These are phyloP conservation scores for Dendrobium chrysotoxum DNA, from an alignment of 106 monocot genomes.

Conservation along the genomic window DNA sequence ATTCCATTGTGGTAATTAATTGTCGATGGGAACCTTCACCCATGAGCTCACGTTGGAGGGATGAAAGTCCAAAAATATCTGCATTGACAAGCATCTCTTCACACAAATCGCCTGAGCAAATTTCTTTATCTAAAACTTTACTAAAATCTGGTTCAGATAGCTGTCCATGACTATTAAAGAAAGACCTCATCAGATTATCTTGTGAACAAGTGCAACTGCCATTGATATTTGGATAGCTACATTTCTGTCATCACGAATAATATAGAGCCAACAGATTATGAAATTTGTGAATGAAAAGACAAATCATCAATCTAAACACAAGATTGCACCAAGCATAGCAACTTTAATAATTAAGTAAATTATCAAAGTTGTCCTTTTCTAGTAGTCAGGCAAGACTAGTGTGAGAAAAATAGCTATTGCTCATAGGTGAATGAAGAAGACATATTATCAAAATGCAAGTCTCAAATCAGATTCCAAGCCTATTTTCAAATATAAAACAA, in stretches of 20 bases:
- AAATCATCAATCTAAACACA: not conserved
- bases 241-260: not conserved
- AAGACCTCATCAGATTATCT: conserved; percentile 17
- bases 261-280: not conserved
- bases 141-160: conserved; percentile 26
- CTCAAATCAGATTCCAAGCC: too few relatives aligned
- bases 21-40: conserved; percentile 14
- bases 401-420: too few relatives aligned
- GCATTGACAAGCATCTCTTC: too few relatives aligned
- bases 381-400: too few relatives aligned
- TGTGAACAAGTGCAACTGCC: not conserved
- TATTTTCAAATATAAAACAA: too few relatives aligned
- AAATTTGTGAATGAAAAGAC: not conserved
- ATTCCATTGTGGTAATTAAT: conserved; percentile 38
- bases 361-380: too few relatives aligned
- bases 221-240: conserved; percentile 1
- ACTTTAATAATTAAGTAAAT: not conserved
- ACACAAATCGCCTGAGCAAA: conserved; percentile 2
- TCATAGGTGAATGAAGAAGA: too few relatives aligned
- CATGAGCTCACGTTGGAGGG: too few relatives aligned
- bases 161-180: conserved; percentile 14
- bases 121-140: conserved; percentile 17
- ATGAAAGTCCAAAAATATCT: too few relatives aligned
- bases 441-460: too few relatives aligned
- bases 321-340: too few relatives aligned